Percentiles rank a stretch among this genome's conserved stretches.
Conservation (phyloP, 495 filamentous ascomycete genomes). For the Acidomyces sp. region DNA sequence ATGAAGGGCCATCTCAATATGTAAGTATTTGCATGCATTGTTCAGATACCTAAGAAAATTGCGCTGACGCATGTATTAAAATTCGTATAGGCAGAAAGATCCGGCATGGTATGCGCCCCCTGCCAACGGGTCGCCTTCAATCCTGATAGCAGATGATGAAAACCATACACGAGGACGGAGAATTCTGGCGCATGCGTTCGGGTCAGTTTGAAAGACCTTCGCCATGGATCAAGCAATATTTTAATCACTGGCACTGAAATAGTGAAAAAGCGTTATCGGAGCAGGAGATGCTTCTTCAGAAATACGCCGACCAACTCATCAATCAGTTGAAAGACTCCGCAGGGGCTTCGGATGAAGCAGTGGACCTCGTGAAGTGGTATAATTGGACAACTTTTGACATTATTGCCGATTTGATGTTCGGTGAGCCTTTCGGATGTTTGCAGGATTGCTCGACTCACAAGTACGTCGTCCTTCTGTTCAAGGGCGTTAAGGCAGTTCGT, state of each 20-base stretch:
- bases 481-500: neutral
- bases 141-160: constrained; percentile 23
- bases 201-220: too few species aligned
- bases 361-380: constrained; percentile 22
- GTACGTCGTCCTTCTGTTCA: constrained; percentile 6
- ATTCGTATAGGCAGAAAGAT: too few species aligned
- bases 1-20: constrained; percentile 15
- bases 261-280: constrained; percentile 32
- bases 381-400: constrained; percentile 24
- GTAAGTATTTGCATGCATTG: too few species aligned
- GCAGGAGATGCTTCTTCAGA: constrained; percentile 33
- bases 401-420: constrained; percentile 18
- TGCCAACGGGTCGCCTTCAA: constrained; percentile 15
- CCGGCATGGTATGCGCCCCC: constrained; percentile 15
- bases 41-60: too few species aligned
- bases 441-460: constrained; percentile 4
- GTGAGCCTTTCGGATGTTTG: constrained; percentile 21
- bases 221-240: too few species aligned
- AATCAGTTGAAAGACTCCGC: constrained; percentile 14
- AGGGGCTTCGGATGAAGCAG: constrained; percentile 3
- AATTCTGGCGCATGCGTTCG: constrained; percentile 24
- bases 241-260: too few species aligned
- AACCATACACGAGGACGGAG: constrained; percentile 21
- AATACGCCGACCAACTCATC: constrained; percentile 32
- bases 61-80: too few species aligned